Percentiles rank a stretch among this genome's conserved stretches.
phyloP scores from a whole-genome alignment of 1,284 basidiomycete genomes.

The Gymnopus androsaceus region DNA sequence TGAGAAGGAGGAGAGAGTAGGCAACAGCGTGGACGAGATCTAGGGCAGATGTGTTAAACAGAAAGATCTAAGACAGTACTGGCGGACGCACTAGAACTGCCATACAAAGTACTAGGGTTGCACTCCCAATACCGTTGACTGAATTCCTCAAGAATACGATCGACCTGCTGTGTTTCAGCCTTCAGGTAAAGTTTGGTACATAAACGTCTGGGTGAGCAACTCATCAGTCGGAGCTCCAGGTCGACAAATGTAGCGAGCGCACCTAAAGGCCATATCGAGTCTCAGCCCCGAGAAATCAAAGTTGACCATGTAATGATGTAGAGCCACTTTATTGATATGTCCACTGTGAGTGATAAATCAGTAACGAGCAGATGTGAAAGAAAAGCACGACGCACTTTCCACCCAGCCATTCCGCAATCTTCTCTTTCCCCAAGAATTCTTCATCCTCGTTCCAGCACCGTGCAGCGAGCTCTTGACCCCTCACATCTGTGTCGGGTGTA shows the following conservation, averaged over 20 bases:
- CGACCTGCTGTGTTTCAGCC: slow-evolving; percentile 97
- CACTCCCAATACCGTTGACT: slow-evolving; percentile 89
- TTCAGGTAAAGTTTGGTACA: slow-evolving; percentile 92
- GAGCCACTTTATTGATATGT: slow-evolving; percentile 71
- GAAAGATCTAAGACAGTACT: slow-evolving; percentile 5
- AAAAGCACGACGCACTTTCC: slow-evolving; percentile 64
- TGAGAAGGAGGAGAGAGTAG: slow-evolving; percentile 91
- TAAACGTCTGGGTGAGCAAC: slow-evolving; percentile 56
- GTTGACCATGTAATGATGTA: slow-evolving; percentile 82
- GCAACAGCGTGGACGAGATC: slow-evolving; percentile 92
- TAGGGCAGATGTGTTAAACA: slow-evolving; percentile 25
- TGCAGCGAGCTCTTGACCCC: slow-evolving; percentile 73
- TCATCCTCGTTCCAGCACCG: slow-evolving; percentile 90
- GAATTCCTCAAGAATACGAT: slow-evolving; percentile 93
- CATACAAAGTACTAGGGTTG: slow-evolving; percentile 80
- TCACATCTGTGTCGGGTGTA: slow-evolving; percentile 58
- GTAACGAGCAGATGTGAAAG: slow-evolving; percentile 4
- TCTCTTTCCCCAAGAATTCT: slow-evolving; percentile 81
- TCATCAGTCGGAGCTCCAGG: slow-evolving; percentile 14
- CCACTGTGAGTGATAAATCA: slow-evolving; percentile 50
- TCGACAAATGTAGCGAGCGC: slow-evolving; percentile 20
- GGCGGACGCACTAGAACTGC: slow-evolving; percentile 71
- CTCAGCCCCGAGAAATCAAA: slow-evolving; percentile 87
- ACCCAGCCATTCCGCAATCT: slow-evolving; percentile 95
- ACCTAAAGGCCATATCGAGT: slow-evolving; percentile 91